These are phyloP conservation scores for Buddleja alternifolia DNA, from an alignment of 257 asterid genomes.

Conservation along the genomic window DNA sequence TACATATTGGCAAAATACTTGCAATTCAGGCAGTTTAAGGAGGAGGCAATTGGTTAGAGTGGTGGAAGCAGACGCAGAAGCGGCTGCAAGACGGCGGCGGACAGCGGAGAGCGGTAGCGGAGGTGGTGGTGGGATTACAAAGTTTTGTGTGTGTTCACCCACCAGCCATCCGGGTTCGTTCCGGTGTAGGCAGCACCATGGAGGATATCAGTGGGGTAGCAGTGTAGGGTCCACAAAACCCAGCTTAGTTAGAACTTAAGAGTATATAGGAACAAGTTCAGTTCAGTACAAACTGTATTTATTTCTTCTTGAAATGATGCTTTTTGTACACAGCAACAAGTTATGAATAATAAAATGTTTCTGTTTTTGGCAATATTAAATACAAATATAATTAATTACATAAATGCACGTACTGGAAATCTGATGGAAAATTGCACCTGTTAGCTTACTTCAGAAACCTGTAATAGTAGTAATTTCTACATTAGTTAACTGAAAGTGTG, in stretches of 20 bases:
- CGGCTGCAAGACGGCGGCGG: conserved; percentile 28
- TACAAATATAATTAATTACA: conserved; percentile 20
- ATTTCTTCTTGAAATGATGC: neutral
- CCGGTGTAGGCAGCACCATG: conserved; percentile 34
- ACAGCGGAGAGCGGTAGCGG: conserved; percentile 15
- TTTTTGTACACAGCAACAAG: neutral
- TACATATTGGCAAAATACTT: conserved; percentile 19
- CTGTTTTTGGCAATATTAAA: neutral
- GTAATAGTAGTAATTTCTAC: no score
- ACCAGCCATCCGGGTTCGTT: conserved; percentile 32
- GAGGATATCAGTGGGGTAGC: conserved; percentile 27
- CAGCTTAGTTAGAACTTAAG: no score
- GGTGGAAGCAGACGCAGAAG: conserved; percentile 12
- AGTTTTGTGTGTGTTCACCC: conserved; percentile 33
- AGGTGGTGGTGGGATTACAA: conserved; percentile 10
- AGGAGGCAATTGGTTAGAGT: neutral
- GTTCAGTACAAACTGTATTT: neutral
- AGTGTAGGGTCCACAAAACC: no score
- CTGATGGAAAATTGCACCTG: conserved; percentile 17
- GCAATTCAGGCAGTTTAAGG: neutral
- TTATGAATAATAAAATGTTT: neutral
- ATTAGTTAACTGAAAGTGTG: no score
- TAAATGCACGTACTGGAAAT: conserved; percentile 16
- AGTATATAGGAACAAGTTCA: neutral
- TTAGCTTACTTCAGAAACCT: conserved; percentile 43